Evolutionary conservation across 2,329 filamentous ascomycete species (phyloP).

Genomic region (Fusarium sp.): DNA sequence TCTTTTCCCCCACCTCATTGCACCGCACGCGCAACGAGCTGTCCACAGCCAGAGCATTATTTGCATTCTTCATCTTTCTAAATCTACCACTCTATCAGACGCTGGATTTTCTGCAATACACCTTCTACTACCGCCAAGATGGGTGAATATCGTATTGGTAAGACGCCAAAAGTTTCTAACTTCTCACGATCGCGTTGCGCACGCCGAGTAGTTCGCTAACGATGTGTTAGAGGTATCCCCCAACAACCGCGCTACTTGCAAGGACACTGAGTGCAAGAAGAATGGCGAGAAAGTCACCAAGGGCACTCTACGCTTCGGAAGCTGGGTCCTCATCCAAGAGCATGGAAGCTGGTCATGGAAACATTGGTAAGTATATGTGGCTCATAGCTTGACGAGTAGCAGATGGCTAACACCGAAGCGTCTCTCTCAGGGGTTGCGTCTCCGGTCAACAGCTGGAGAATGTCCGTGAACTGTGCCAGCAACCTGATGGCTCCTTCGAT

Average conservation of each 20-base stretch:
- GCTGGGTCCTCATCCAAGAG: constrained; percentile 73
- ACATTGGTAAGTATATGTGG: constrained; percentile 77
- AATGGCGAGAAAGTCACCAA: constrained; percentile 78
- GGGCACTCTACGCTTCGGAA: constrained; percentile 82
- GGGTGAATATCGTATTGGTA: constrained; percentile 63
- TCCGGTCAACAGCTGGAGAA: constrained; percentile 80
- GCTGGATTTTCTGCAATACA: constrained; percentile 5
- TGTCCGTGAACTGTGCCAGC: constrained; percentile 67
- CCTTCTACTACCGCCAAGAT: constrained; percentile 49
- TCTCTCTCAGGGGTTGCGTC: constrained; percentile 79
- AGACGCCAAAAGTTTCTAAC: constrained; percentile 35
- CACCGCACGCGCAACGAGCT: constrained; percentile 8
- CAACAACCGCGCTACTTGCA: constrained; percentile 80
- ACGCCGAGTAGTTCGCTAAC: constrained; percentile 26
- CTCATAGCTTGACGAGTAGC: not conserved
- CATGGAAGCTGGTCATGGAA: constrained; percentile 80
- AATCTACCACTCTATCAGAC: constrained; percentile 29
- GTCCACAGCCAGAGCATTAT: constrained; percentile 9
- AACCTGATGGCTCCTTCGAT: constrained; percentile 64
- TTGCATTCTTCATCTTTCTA: constrained; percentile 1
- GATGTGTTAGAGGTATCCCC: constrained; percentile 73
- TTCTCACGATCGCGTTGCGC: constrained; percentile 3
- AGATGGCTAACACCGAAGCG: not conserved
- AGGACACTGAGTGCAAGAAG: constrained; percentile 79
- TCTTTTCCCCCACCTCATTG: not conserved